Conservation (phyloP, 495 filamentous ascomycete species). For the Penicillium steckii region DNA sequence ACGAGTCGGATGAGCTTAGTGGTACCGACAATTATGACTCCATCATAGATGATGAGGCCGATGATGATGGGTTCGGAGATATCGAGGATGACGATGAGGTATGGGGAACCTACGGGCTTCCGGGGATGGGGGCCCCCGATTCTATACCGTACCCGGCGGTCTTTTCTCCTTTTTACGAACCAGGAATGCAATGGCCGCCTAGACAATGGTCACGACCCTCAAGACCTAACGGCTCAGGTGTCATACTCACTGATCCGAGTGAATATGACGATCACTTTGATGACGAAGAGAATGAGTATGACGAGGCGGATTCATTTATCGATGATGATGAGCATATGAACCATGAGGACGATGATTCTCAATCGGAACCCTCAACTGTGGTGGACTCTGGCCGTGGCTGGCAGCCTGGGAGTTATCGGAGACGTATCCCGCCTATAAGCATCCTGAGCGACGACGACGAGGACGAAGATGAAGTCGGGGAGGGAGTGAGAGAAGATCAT, state of each 20-base stretch:
- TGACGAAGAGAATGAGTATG: constrained; percentile 34
- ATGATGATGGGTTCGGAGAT: constrained; percentile 35
- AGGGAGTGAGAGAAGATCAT: no score
- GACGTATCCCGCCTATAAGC: background rate
- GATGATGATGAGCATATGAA: constrained; percentile 32
- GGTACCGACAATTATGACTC: constrained; percentile 27
- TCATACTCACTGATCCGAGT: background rate
- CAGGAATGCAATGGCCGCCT: background rate
- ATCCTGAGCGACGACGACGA: constrained; percentile 5
- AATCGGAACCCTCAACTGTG: background rate
- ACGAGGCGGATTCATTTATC: constrained; percentile 42
- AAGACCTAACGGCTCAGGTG: background rate
- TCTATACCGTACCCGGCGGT: background rate
- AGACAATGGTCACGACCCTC: background rate
- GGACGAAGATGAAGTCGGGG: constrained; percentile 16
- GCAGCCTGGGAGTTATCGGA: background rate
- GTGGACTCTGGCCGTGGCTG: background rate
- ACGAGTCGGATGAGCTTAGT: constrained; percentile 2
- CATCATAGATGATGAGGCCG: constrained; percentile 24
- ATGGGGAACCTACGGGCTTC: constrained; percentile 17
- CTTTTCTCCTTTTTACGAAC: background rate
- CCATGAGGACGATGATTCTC: constrained; percentile 2
- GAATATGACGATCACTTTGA: constrained; percentile 18
- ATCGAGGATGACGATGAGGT: constrained; percentile 24
- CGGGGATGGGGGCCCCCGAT: background rate